Evolutionary conservation across 176 grass and related monocot genomes (phyloP).

Genomic region (Eleusine coracana): DNA sequence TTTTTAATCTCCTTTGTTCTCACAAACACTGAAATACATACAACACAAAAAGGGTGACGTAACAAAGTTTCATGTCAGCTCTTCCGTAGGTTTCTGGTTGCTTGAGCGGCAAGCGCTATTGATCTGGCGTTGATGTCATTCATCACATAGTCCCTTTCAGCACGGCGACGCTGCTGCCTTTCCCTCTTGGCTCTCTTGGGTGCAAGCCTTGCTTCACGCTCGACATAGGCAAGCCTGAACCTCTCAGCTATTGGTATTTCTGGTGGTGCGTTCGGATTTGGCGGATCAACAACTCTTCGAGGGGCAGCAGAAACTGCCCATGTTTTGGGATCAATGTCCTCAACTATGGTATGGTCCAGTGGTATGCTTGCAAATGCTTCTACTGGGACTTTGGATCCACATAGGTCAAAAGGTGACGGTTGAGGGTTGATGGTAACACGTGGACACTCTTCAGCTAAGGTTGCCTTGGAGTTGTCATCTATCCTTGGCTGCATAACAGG

Average conservation of each 20-base stretch:
- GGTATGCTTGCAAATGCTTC: constrained; percentile 65
- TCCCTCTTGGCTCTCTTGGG: constrained; percentile 84
- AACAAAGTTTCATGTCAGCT: not conserved
- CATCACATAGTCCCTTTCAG: constrained; percentile 68
- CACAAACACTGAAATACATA: constrained; percentile 8
- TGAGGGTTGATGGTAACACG: constrained; percentile 76
- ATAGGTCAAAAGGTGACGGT: constrained; percentile 51
- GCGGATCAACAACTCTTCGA: constrained; percentile 24
- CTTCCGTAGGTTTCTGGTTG: constrained; percentile 67
- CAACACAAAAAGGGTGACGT: constrained; percentile 5
- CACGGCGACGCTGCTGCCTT: constrained; percentile 70
- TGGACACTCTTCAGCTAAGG: constrained; percentile 67
- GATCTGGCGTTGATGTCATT: constrained; percentile 71
- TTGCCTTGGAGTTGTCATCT: constrained; percentile 78
- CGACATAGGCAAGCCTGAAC: constrained; percentile 78
- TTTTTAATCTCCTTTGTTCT: not conserved
- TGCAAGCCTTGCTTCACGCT: constrained; percentile 78
- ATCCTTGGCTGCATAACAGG: constrained; percentile 65
- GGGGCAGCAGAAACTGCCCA: constrained; percentile 65
- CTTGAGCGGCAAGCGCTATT: constrained; percentile 69
- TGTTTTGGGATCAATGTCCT: constrained; percentile 81
- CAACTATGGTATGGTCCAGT: constrained; percentile 66
- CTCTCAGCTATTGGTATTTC: constrained; percentile 75
- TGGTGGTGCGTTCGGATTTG: constrained; percentile 20
- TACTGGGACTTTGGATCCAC: constrained; percentile 54